phyloP scores from a whole-genome alignment of 1,284 basidiomycete species.

The Trametes versicolor region DNA sequence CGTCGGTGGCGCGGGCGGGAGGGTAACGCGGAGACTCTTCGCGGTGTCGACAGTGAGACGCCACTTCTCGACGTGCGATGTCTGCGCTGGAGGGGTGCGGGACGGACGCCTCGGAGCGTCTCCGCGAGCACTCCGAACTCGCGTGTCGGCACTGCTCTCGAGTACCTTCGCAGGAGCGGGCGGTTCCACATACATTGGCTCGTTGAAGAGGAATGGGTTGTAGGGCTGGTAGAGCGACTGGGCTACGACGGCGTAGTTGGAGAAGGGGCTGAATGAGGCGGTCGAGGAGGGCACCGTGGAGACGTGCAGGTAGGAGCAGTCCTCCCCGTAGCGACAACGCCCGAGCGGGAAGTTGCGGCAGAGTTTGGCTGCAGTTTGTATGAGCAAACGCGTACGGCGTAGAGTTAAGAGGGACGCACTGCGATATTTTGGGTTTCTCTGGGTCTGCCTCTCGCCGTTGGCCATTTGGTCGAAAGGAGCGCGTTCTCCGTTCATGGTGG shows the following conservation, averaged over 20 bases:
- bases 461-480: constrained; percentile 4
- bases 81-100: constrained; percentile 2
- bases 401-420: constrained; percentile 17
- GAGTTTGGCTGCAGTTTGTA: constrained; percentile 36
- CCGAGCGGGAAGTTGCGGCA: constrained; percentile 44
- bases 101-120: constrained; percentile 5
- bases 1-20: constrained; percentile 31
- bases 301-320: constrained; percentile 42
- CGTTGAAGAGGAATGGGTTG: constrained; percentile 5
- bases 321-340: constrained; percentile 40
- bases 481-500: constrained; percentile 17
- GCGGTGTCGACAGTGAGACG: constrained; percentile 17
- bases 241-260: constrained; percentile 12
- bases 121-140: neutral
- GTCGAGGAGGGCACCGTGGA: constrained; percentile 18
- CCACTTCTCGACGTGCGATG: constrained; percentile 26
- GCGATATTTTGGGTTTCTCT: constrained; percentile 25
- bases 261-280: constrained; percentile 10
- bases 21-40: neutral
- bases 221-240: constrained; percentile 21
- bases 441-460: constrained; percentile 7
- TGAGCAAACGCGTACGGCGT: neutral
- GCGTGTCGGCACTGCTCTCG: neutral
- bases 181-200: neutral
- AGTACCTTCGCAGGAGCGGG: neutral